Base-by-base conservation (phyloP, 495 filamentous ascomycete species). In the Podospora sp. region DNA sequence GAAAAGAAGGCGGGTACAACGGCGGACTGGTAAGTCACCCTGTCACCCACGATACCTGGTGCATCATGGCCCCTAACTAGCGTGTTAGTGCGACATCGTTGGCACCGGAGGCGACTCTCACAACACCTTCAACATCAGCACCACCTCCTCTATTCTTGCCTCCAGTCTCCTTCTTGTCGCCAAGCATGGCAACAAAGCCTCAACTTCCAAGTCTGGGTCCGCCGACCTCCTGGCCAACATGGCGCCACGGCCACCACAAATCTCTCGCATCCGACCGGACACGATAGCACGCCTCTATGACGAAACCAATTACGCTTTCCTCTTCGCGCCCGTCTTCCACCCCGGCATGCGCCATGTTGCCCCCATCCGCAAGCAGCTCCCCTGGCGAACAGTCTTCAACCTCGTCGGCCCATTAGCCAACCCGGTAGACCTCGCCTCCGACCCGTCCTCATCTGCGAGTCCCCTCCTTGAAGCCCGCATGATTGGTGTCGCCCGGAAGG, bases 101-200 rank as follows among this genome's bases (percentile, higher is more conserved):
- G 96, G 96, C 72, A 99, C 96, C 16, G 96, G 96, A 60, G 96
- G 96, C 74, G 95, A 98, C 80, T 90, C 90, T 35, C 93, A 97
- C 82, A 91, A 93, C 76, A 99, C 96, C 21, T 98, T 97, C 87
- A 99, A 99, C 77, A 92, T 99, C 76, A 92, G 89, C 69, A 98
- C 95, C 3, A 96, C 94, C 7, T 86, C 96, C 4, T 96, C 93
- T 6, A 96, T 99, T 72, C 83, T 99, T 53, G 93, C 91, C 65
- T 94, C 93, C 6, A 87, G 91, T 18, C 79, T 92, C 14, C 85
- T 97, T 20, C 81, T 95, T 53, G 83, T 96, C 61, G 91, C 90
- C 63, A 99, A 99, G 78, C 95, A 99, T 81, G 96, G 96, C 65
- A 98, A 98, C 81, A 88, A 88, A 62, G 93, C 95, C n/a, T 92